These are phyloP conservation scores for Yamagishiella unicocca DNA, from an alignment of 139 green algal genomes.

Conservation along the genomic window DNA sequence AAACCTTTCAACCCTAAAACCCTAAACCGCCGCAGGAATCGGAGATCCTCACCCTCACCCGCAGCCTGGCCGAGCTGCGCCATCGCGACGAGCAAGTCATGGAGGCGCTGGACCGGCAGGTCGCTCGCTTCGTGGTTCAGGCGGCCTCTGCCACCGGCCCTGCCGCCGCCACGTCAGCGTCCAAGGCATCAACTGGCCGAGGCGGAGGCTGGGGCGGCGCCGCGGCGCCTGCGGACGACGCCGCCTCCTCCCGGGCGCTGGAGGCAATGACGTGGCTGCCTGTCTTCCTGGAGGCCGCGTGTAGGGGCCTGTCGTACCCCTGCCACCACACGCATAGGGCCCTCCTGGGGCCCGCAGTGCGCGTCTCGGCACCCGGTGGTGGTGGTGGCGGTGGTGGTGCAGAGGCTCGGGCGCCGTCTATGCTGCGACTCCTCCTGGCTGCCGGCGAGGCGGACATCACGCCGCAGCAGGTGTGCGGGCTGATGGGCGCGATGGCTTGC, in stretches of 20 bases:
- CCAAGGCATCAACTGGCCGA: no score
- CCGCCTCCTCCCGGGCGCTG: background rate
- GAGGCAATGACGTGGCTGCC: background rate
- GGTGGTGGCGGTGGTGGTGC: no score
- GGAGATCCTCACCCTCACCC: background rate
- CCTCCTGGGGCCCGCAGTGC: background rate
- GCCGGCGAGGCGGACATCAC: background rate
- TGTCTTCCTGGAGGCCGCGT: background rate
- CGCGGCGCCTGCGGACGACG: background rate
- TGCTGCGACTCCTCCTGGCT: background rate
- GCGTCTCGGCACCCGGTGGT: no score
- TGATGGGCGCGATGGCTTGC: background rate
- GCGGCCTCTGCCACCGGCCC: background rate
- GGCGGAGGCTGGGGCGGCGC: no score
- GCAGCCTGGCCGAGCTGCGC: background rate
- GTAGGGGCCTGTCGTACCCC: conserved; percentile 7
- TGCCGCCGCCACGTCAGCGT: no score
- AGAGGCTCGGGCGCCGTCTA: background rate
- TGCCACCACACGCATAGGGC: background rate
- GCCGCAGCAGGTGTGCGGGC: background rate
- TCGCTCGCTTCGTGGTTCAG: background rate
- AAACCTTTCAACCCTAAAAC: no score
- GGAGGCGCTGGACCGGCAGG: background rate
- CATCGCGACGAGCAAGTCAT: background rate
- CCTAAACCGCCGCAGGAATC: no score